These are phyloP conservation scores for Bryum argenteum DNA, from an alignment of 225 moss, liverwort and hornwort genomes.

Conservation along the genomic window DNA sequence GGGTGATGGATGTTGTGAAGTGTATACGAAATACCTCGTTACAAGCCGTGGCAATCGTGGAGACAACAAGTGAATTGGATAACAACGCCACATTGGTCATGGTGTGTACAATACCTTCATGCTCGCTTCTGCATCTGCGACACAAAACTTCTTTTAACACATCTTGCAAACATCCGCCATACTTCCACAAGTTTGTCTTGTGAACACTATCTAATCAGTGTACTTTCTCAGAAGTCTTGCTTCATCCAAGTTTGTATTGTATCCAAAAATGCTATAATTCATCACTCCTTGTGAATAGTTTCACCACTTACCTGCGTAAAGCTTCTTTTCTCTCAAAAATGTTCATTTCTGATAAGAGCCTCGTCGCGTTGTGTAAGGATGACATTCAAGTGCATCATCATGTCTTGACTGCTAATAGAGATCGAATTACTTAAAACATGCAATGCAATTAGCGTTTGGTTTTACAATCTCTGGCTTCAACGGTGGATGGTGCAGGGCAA, in stretches of 20 bases:
- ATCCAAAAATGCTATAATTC: too few species aligned
- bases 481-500: constrained; percentile 55
- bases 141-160: too few species aligned
- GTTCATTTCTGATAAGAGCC: too few species aligned
- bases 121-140: background rate
- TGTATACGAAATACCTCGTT: constrained; percentile 74
- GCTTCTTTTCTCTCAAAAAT: too few species aligned
- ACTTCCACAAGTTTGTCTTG: background rate
- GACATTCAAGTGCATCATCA: background rate
- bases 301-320: too few species aligned
- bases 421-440: background rate
- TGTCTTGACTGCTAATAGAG: background rate
- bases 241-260: too few species aligned
- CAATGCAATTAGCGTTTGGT: background rate
- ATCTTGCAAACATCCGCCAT: background rate
- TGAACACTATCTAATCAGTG: background rate
- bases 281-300: too few species aligned
- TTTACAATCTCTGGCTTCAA: background rate
- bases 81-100: constrained; percentile 56
- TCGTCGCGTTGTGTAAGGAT: too few species aligned
- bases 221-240: too few species aligned
- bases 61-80: constrained; percentile 45
- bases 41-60: constrained; percentile 89
- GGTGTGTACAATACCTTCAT: constrained; percentile 41
- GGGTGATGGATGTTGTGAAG: constrained; percentile 76